Conservation (phyloP, 2,329 filamentous ascomycete genomes). For the Diplodia sapinea region DNA sequence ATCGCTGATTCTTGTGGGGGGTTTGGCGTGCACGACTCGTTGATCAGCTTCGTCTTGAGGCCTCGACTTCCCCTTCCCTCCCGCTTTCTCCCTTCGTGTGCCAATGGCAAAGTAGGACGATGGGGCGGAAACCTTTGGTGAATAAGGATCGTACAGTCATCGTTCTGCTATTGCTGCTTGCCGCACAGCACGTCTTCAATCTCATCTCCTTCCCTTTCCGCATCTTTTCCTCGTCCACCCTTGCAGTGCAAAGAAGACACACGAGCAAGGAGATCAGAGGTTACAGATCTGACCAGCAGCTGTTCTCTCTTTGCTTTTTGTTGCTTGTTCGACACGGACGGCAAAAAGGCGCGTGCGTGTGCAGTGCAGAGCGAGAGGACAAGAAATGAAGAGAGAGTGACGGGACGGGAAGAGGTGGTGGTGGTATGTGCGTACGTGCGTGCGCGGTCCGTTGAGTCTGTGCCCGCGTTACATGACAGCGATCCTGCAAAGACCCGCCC, state of each 20-base stretch:
- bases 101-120: not conserved
- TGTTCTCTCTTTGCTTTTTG: not conserved
- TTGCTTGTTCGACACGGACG: not conserved
- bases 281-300: not conserved
- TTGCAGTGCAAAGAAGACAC: too few species aligned
- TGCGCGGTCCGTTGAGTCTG: not conserved
- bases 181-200: not conserved
- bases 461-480: not conserved
- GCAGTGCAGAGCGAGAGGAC: not conserved
- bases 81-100: not conserved
- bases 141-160: not conserved
- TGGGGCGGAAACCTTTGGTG: not conserved
- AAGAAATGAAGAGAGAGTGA: not conserved
- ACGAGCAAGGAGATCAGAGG: not conserved
- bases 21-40: not conserved
- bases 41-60: not conserved
- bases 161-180: not conserved
- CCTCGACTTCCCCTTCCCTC: not conserved
- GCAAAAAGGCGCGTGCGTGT: not conserved
- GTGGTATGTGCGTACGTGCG: not conserved
- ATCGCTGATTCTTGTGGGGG: not conserved
- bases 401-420: not conserved
- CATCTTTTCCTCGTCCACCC: not conserved
- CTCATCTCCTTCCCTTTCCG: not conserved
- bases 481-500: constrained; percentile 2